phyloP scores from a whole-genome alignment of 2,329 filamentous ascomycete species.

The Albifimbria verrucaria region DNA sequence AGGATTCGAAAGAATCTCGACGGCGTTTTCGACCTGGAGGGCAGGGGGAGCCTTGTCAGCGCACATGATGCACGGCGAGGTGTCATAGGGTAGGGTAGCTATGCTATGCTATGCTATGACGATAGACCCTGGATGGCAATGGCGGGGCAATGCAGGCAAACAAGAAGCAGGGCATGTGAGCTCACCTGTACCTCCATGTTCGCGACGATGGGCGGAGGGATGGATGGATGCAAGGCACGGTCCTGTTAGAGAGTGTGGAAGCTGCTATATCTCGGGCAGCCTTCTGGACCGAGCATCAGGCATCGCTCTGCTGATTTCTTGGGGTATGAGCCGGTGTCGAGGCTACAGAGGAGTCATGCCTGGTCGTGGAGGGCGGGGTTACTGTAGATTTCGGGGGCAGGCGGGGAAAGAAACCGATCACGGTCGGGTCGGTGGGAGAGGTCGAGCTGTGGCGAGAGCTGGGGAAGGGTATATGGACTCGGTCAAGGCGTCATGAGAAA shows the following conservation, averaged over 20 bases:
- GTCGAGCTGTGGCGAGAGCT: conserved; percentile 11
- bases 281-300: conserved; percentile 36
- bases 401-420: not conserved
- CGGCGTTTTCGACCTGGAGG: conserved; percentile 82
- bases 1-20: conserved; percentile 88
- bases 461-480: conserved; percentile 12
- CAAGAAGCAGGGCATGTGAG: conserved; percentile 14
- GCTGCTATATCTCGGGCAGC: conserved; percentile 44
- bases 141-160: conserved; percentile 22
- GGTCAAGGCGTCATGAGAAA: not conserved
- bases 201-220: conserved; percentile 22
- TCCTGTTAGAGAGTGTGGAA: conserved; percentile 15
- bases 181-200: conserved; percentile 47
- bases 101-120: conserved; percentile 1
- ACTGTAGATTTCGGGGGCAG: not conserved
- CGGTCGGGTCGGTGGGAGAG: conserved; percentile 5
- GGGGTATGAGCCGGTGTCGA: conserved; percentile 26
- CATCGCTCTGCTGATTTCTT: conserved; percentile 28
- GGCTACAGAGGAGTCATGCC: conserved; percentile 41
- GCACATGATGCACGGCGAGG: conserved; percentile 8
- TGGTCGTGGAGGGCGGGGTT: conserved; percentile 20
- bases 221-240: too few species aligned
- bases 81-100: not conserved
- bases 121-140: conserved; percentile 10
- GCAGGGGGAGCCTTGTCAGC: conserved; percentile 13